Evolutionary conservation across 1,284 basidiomycete genomes (phyloP).

Genomic region (Malassezia globosa): DNA sequence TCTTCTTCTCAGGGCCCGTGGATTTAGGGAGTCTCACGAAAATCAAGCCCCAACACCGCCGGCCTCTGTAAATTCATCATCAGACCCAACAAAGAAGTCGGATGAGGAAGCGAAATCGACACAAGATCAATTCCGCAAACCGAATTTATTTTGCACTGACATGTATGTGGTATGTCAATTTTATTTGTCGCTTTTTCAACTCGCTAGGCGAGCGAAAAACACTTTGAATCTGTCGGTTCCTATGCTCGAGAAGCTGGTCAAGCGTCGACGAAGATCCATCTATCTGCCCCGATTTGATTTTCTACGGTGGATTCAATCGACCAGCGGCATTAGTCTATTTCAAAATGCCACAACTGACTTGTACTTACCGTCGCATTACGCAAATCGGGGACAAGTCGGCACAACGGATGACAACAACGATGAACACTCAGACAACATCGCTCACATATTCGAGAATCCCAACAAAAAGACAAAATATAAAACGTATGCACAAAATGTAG

Average conservation of each 20-base stretch:
- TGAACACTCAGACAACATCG: background rate
- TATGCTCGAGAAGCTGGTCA: conserved; percentile 8
- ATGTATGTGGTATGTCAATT: conserved; percentile 28
- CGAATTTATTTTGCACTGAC: conserved; percentile 22
- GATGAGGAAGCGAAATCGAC: background rate
- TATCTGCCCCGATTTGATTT: conserved; percentile 16
- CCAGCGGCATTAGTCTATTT: conserved; percentile 10
- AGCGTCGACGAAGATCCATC: background rate
- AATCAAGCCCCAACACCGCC: background rate
- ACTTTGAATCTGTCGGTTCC: conserved; percentile 13
- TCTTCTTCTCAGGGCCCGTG: background rate
- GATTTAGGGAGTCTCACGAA: background rate
- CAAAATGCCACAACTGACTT: background rate
- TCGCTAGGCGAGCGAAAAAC: conserved; percentile 21
- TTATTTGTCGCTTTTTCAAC: conserved; percentile 29
- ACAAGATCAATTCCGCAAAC: background rate
- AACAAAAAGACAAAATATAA: background rate
- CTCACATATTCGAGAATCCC: background rate
- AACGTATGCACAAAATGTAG: conserved; percentile 4
- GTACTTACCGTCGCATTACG: too few relatives aligned
- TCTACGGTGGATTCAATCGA: conserved; percentile 20
- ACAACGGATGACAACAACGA: background rate
- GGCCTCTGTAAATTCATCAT: background rate
- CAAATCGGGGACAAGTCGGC: background rate
- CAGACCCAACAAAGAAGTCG: background rate